Evolutionary conservation across 768 basidiomycete genomes (phyloP).

Genomic region (Termitomyces sp.): DNA sequence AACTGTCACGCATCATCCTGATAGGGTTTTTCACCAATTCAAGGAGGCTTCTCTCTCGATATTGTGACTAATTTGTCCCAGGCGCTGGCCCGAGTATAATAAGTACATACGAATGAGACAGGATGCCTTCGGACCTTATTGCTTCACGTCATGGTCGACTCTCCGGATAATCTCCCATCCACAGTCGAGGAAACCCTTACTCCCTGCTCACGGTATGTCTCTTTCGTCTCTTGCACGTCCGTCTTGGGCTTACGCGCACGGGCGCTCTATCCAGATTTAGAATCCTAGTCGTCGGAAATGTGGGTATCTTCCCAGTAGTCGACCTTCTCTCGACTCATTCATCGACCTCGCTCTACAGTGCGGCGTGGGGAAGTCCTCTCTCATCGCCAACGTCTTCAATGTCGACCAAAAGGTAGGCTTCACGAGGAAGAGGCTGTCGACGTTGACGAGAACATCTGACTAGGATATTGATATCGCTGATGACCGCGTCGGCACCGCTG

Average conservation of each 20-base stretch:
- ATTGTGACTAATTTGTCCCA: background rate
- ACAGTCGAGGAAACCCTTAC: background rate
- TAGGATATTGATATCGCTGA: constrained; percentile 4
- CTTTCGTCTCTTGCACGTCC: background rate
- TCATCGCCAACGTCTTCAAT: constrained; percentile 2
- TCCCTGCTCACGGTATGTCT: background rate
- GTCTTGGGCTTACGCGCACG: background rate
- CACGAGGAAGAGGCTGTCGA: background rate
- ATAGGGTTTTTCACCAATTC: background rate
- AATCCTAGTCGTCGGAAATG: constrained; percentile 3
- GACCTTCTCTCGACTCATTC: no score
- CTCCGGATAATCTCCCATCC: background rate
- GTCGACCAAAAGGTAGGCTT: background rate
- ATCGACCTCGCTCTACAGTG: background rate
- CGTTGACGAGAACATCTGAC: background rate
- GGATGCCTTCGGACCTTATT: background rate
- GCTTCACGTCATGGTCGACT: background rate
- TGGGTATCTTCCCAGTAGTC: background rate
- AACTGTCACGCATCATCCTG: background rate
- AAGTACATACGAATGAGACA: background rate
- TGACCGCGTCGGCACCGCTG: background rate
- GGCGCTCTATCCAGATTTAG: background rate
- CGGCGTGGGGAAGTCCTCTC: background rate
- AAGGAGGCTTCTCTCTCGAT: background rate
- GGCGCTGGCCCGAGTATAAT: background rate